Conservation (phyloP, 2,329 filamentous ascomycete species). For the Colletotrichum sp. region DNA sequence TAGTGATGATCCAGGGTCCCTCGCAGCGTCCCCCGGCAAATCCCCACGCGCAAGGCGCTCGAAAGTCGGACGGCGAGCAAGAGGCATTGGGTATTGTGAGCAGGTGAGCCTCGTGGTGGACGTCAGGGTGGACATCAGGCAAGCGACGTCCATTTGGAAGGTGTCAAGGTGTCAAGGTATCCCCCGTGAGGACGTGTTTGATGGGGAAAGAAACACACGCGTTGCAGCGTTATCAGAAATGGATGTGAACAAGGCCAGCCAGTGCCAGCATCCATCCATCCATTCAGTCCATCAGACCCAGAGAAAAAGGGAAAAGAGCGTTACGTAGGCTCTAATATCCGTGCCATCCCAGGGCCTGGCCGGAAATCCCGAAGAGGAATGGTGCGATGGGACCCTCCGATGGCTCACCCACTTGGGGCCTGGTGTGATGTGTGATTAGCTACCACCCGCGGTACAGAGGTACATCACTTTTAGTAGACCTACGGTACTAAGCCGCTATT, state of each 20-base stretch:
- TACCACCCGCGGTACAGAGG: neutral
- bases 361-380: neutral
- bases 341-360: conserved; percentile 14
- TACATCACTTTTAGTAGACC: no score
- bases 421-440: neutral
- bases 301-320: neutral
- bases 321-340: conserved; percentile 16
- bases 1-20: neutral
- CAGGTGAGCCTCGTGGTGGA: neutral
- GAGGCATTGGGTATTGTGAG: neutral
- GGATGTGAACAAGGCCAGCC: neutral
- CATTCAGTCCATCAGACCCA: neutral
- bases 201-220: neutral
- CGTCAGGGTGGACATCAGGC: neutral
- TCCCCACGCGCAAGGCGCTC: neutral
- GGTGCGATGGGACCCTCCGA: neutral
- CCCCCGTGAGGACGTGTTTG: neutral
- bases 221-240: neutral
- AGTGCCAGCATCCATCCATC: neutral
- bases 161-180: neutral
- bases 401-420: neutral
- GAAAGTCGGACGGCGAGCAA: neutral
- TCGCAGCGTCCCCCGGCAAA: neutral
- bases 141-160: neutral
- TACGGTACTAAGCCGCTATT: conserved; percentile 4